Percentiles rank a stretch among this genome's conserved stretches.
These are phyloP conservation scores for Aspergillus floridensis DNA, from an alignment of 2,329 filamentous ascomycete genomes.

Conservation along the genomic window DNA sequence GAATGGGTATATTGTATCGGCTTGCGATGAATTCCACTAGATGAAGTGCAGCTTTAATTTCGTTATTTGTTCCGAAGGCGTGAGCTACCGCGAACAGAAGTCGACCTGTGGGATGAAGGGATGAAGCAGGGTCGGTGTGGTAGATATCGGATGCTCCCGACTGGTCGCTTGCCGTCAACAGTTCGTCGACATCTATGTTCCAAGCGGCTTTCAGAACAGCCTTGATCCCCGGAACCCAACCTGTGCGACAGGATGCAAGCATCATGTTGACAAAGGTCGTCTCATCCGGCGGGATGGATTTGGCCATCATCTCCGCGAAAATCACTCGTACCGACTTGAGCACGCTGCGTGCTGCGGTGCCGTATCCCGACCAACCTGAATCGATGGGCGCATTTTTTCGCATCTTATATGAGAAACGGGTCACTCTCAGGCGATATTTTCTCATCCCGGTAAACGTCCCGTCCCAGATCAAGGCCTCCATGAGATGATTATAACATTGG, in stretches of 20 bases:
- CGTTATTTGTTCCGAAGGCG: constrained; percentile 64
- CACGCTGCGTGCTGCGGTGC: constrained; percentile 32
- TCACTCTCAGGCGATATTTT: constrained; percentile 40
- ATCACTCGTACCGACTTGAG: constrained; percentile 36
- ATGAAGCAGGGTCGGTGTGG: constrained; percentile 48
- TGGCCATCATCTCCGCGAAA: constrained; percentile 50
- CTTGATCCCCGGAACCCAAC: constrained; percentile 48
- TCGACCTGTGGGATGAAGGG: constrained; percentile 56
- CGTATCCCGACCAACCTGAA: constrained; percentile 31
- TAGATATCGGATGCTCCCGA: constrained; percentile 35
- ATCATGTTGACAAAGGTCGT: constrained; percentile 55
- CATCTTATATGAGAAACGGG: constrained; percentile 31
- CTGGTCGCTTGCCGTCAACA: constrained; percentile 36
- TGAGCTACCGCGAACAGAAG: constrained; percentile 68
- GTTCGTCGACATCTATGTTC: constrained; percentile 50
- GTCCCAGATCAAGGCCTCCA: constrained; percentile 52
- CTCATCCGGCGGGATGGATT: constrained; percentile 48
- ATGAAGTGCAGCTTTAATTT: constrained; percentile 58
- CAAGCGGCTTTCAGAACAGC: constrained; percentile 53
- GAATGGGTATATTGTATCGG: constrained; percentile 58
- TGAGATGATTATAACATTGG: constrained; percentile 55
- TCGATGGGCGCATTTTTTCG: constrained; percentile 20
- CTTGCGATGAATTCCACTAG: constrained; percentile 63
- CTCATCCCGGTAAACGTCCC: constrained; percentile 39
- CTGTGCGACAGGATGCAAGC: constrained; percentile 53